A percentile compares a stretch with the other conserved stretches of the same genome.
Conservation (phyloP, 495 filamentous ascomycete species). For the Usnea hakonensis region DNA sequence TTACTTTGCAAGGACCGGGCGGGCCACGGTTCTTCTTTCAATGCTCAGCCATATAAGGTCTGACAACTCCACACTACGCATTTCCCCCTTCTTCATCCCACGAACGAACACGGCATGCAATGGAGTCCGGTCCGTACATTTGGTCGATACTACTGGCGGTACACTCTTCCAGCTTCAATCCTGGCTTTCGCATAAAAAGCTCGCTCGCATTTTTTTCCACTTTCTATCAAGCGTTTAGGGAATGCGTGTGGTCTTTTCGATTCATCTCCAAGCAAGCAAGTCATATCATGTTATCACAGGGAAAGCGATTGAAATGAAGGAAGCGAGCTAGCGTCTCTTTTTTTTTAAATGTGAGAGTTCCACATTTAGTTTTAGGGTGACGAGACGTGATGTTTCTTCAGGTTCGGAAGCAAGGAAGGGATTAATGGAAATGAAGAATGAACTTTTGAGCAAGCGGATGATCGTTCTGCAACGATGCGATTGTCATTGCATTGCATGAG, state of each 20-base stretch:
- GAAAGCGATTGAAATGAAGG: background rate
- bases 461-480: background rate
- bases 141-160: conserved; percentile 8
- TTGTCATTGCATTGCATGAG: background rate
- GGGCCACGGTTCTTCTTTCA: conserved; percentile 9
- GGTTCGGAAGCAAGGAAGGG: conserved; percentile 8
- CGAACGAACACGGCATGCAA: background rate
- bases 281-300: conserved; percentile 4
- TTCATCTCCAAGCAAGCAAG: conserved; percentile 3
- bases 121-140: background rate
- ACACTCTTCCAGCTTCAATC: conserved; percentile 2
- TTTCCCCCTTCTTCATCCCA: background rate
- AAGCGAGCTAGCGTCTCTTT: conserved; percentile 12
- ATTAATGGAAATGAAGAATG: conserved; percentile 19
- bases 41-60: conserved; percentile 16
- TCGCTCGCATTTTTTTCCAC: conserved; percentile 8
- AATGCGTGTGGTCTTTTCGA: conserved; percentile 8
- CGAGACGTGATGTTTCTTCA: conserved; percentile 8
- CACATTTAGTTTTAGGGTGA: conserved; percentile 11
- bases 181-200: conserved; percentile 7
- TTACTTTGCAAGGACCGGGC: conserved; percentile 8
- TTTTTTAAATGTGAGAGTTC: background rate
- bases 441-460: conserved; percentile 2
- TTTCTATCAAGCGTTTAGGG: conserved; percentile 13
- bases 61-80: conserved; percentile 6